Conservation (phyloP, 225 moss, liverwort and hornwort species). For the Polytrichum commune region DNA sequence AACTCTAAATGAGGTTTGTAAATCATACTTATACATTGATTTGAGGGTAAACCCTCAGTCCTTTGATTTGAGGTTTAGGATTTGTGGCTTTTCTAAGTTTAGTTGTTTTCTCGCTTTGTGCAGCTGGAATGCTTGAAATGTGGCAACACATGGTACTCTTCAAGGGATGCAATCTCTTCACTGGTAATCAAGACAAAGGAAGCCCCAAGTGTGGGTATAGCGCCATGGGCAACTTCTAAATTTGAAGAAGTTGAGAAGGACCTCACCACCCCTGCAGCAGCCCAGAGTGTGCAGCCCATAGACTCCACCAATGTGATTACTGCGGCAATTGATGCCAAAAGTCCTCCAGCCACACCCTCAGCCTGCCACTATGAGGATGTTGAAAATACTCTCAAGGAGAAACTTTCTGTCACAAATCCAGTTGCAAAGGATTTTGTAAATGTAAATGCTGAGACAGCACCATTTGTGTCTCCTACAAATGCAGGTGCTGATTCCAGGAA, state of each 20-base stretch:
- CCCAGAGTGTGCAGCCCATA: background rate
- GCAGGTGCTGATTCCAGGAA: constrained; percentile 12
- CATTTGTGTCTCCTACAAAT: background rate
- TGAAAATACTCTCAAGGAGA: constrained; percentile 38
- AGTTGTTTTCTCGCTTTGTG: constrained; percentile 1
- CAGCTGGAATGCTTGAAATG: constrained; percentile 95
- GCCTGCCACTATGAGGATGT: constrained; percentile 28
- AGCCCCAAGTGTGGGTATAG: constrained; percentile 72
- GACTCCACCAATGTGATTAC: constrained; percentile 16
- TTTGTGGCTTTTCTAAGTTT: too few relatives aligned
- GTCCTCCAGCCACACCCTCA: constrained; percentile 7
- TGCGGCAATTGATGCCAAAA: constrained; percentile 10
- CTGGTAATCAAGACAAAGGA: constrained; percentile 54
- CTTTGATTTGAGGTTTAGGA: too few relatives aligned
- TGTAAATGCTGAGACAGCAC: constrained; percentile 11
- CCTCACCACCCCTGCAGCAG: constrained; percentile 37
- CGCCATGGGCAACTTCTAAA: constrained; percentile 95
- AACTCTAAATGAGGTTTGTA: too few relatives aligned
- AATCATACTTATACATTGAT: too few relatives aligned
- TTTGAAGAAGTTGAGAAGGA: constrained; percentile 94
- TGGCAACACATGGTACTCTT: constrained; percentile 91
- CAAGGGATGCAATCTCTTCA: constrained; percentile 77
- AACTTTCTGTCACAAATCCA: constrained; percentile 31
- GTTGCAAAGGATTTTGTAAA: constrained; percentile 26
- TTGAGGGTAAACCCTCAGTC: too few relatives aligned